A percentile compares a stretch with the other conserved stretches of the same genome.
Evolutionary conservation across 1,139 yeast species (phyloP).

Genomic region (Suhomyces bolitotheri): DNA sequence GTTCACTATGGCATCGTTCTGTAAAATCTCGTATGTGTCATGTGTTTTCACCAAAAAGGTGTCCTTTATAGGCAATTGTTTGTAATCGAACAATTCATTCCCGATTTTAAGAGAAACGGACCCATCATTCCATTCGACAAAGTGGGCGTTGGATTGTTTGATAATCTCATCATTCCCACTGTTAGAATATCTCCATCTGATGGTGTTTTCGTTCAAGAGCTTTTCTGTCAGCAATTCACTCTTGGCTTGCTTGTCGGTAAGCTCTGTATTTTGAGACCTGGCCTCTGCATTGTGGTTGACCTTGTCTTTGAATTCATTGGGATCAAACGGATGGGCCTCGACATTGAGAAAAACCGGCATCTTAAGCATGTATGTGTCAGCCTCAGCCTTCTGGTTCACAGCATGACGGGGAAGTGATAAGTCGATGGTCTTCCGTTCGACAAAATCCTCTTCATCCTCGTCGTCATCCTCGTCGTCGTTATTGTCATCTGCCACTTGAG

Average conservation of each 20-base stretch:
- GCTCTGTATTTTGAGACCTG: constrained; percentile 29
- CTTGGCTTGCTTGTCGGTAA: constrained; percentile 37
- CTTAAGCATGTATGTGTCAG: constrained; percentile 57
- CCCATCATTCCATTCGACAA: constrained; percentile 95
- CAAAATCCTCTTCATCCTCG: constrained; percentile 32
- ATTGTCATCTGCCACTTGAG: constrained; percentile 10
- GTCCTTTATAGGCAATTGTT: constrained; percentile 65
- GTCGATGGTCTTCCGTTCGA: constrained; percentile 52
- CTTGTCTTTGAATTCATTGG: constrained; percentile 60
- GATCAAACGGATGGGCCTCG: constrained; percentile 87
- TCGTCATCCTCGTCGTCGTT: constrained; percentile 29
- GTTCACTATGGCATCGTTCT: constrained; percentile 47
- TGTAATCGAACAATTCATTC: constrained; percentile 79
- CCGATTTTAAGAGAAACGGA: constrained; percentile 83
- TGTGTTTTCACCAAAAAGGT: constrained; percentile 72
- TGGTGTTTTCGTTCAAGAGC: constrained; percentile 73
- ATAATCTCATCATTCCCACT: constrained; percentile 62
- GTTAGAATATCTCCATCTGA: constrained; percentile 89
- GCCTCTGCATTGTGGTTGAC: constrained; percentile 51
- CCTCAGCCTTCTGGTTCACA: constrained; percentile 42
- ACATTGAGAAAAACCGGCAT: constrained; percentile 81
- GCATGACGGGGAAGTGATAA: constrained; percentile 77
- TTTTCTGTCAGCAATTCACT: constrained; percentile 52
- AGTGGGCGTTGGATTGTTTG: constrained; percentile 87
- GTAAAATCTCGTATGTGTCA: constrained; percentile 70